phyloP scores from a whole-genome alignment of 495 filamentous ascomycete genomes.

The Delitschia confertaspora region DNA sequence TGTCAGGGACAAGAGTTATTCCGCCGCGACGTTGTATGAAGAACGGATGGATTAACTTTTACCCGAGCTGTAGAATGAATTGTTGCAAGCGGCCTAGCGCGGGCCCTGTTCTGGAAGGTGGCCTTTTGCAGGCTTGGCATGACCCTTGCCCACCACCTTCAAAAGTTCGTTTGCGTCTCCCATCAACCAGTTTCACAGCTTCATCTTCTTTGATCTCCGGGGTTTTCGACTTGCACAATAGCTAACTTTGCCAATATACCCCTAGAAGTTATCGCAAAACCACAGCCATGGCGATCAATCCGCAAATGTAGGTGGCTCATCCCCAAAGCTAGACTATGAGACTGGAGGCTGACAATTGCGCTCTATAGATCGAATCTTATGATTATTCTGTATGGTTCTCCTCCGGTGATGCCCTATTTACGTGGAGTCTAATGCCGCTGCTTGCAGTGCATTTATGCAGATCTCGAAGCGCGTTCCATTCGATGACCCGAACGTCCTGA shows the following conservation, averaged over 20 bases:
- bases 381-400: constrained; percentile 58
- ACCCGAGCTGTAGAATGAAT: no score
- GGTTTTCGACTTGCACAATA: background rate
- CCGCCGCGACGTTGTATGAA: no score
- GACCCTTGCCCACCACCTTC: constrained; percentile 2
- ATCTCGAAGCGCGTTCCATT: constrained; percentile 91
- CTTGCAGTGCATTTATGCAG: constrained; percentile 76
- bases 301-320: constrained; percentile 34
- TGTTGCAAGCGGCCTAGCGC: no score
- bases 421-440: constrained; percentile 3
- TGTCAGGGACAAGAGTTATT: no score
- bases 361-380: constrained; percentile 70
- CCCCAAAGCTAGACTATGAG: background rate
- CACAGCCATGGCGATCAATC: constrained; percentile 32
- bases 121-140: constrained; percentile 6
- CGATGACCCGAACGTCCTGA: constrained; percentile 80
- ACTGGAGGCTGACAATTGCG: constrained; percentile 18
- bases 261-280: background rate
- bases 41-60: no score
- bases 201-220: background rate
- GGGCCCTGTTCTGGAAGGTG: constrained; percentile 10
- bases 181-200: background rate
- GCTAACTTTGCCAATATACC: background rate
- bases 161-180: constrained; percentile 1
- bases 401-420: background rate